Conservation (phyloP, 2,329 filamentous ascomycete species). For the Mycocentrospora acerina region DNA sequence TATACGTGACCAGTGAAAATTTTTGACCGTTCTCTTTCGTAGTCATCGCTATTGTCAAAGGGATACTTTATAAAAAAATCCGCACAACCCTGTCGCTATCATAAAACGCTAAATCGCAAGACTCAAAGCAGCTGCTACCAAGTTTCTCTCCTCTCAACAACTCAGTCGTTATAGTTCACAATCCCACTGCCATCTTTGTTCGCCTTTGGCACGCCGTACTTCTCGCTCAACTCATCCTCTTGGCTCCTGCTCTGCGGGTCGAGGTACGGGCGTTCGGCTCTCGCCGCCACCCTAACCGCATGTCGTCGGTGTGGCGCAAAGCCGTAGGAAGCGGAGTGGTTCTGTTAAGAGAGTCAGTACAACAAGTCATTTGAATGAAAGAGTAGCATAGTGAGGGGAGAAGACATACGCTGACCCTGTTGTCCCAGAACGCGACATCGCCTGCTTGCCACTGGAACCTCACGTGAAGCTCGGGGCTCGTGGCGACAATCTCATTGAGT, state of each 20-base stretch:
- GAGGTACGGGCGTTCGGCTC: slow-evolving; percentile 51
- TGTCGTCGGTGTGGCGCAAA: slow-evolving; percentile 60
- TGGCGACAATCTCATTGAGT: slow-evolving; percentile 57
- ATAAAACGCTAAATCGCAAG: neutral
- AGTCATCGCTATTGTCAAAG: too few relatives aligned
- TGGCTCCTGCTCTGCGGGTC: slow-evolving; percentile 52
- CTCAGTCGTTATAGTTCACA: slow-evolving; percentile 59
- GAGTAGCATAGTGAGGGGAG: neutral
- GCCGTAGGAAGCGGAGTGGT: slow-evolving; percentile 58
- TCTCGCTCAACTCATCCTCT: slow-evolving; percentile 54
- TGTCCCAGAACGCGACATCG: slow-evolving; percentile 71
- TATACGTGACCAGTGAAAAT: too few relatives aligned
- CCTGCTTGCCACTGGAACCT: slow-evolving; percentile 65
- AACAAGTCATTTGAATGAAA: neutral
- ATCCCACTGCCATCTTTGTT: slow-evolving; percentile 59
- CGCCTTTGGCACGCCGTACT: slow-evolving; percentile 52
- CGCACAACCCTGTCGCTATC: too few relatives aligned
- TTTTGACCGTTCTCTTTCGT: too few relatives aligned
- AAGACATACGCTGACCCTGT: slow-evolving; percentile 53
- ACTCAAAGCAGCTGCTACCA: neutral
- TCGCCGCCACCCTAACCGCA: slow-evolving; percentile 52
- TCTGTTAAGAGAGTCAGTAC: slow-evolving; percentile 35
- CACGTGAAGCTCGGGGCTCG: slow-evolving; percentile 68
- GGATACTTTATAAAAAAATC: too few relatives aligned
- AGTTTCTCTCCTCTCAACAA: too few relatives aligned